A percentile compares a stretch with the other conserved stretches of the same genome.
Conservation (phyloP, 208 protist genomes). For the Herpetomonas samuelpessoai region DNA sequence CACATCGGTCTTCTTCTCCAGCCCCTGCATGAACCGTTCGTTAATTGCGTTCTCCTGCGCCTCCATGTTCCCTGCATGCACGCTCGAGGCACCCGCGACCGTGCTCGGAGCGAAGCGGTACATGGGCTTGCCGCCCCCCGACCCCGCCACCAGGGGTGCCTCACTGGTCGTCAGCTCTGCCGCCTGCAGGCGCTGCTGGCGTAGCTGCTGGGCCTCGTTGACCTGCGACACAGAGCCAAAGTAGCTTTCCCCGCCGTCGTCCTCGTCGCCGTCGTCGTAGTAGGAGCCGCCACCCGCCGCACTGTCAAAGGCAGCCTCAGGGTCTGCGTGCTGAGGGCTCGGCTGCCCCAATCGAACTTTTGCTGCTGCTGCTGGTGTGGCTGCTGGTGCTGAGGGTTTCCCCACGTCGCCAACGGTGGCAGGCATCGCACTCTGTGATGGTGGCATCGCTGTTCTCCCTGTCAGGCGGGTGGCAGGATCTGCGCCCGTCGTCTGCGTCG, state of each 20-base stretch:
- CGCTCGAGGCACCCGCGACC: not conserved
- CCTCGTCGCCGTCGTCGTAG: not conserved
- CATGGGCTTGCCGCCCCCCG: too few relatives aligned
- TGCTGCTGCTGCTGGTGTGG: constrained; percentile 12
- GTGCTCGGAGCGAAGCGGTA: not conserved
- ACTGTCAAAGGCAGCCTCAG: not conserved
- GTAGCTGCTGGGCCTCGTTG: not conserved
- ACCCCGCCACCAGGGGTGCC: too few relatives aligned
- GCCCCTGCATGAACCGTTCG: not conserved
- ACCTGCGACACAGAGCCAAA: constrained; percentile 22
- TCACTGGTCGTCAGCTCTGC: not conserved
- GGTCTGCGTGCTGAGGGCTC: constrained; percentile 1
- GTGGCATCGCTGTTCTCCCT: too few relatives aligned
- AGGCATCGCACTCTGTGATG: not conserved
- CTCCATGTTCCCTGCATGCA: not conserved
- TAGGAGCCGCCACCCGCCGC: not conserved
- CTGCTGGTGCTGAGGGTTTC: not conserved
- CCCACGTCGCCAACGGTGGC: too few relatives aligned
- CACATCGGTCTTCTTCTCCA: not conserved
- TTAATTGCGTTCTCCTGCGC: not conserved
- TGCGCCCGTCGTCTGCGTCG: not conserved
- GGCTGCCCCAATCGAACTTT: constrained; percentile 7
- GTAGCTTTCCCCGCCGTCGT: constrained; percentile 9
- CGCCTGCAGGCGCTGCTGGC: not conserved
- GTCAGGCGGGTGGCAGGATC: too few relatives aligned